Percentiles rank a stretch among this genome's conserved stretches.
These are phyloP conservation scores for Barnettozyma salicaria DNA, from an alignment of 805 yeast species.

Conservation along the genomic window DNA sequence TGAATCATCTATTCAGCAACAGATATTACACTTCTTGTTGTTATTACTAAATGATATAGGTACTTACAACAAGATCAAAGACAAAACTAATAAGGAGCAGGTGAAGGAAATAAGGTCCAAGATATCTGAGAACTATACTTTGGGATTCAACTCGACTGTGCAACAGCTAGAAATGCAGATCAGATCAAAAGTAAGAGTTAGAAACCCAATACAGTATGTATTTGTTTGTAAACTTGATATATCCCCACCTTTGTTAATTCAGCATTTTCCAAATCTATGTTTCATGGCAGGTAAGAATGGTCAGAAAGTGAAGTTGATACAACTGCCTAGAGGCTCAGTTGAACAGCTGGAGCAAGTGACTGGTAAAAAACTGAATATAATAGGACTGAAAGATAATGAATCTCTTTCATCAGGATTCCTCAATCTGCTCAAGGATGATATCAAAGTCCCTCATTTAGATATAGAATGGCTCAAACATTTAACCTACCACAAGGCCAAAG, in stretches of 20 bases:
- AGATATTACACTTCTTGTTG: constrained; percentile 34
- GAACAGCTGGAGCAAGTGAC: constrained; percentile 28
- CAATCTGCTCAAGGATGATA: constrained; percentile 15
- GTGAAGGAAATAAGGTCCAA: constrained; percentile 10
- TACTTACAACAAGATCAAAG: constrained; percentile 21
- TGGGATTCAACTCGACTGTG: constrained; percentile 56
- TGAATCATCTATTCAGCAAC: constrained; percentile 33
- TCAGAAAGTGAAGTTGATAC: constrained; percentile 45
- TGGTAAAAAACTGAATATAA: constrained; percentile 31
- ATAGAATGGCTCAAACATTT: constrained; percentile 42
- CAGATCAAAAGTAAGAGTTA: constrained; percentile 10
- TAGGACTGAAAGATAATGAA: constrained; percentile 22
- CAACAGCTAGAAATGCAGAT: constrained; percentile 41
- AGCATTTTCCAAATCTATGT: constrained; percentile 53
- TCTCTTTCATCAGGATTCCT: constrained; percentile 23
- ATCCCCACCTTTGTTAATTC: constrained; percentile 42
- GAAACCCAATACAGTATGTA: constrained; percentile 27
- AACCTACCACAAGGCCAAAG: constrained; percentile 31
- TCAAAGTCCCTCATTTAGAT: constrained; percentile 30
- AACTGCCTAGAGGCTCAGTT: constrained; percentile 44
- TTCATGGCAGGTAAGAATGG: constrained; percentile 34
- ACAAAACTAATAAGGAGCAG: constrained; percentile 5
- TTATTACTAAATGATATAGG: constrained; percentile 32
- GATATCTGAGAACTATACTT: constrained; percentile 22
- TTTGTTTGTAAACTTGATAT: constrained; percentile 60